phyloP scores from a whole-genome alignment of 176 grass and related monocot genomes.

The Ampelocalamus luodianensis region DNA sequence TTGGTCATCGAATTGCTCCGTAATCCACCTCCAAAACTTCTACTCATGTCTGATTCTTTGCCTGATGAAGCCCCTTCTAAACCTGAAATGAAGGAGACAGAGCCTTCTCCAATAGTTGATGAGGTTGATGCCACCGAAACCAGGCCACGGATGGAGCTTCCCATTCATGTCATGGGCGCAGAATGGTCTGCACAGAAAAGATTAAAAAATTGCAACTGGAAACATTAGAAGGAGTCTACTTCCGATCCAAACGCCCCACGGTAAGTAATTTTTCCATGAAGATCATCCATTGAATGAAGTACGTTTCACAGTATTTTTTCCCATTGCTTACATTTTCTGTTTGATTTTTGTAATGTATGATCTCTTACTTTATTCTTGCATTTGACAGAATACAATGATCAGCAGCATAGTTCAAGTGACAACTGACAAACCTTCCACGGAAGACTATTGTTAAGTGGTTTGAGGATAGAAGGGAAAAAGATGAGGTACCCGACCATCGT shows the following conservation, averaged over 20 bases:
- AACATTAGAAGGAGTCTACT: constrained; percentile 83
- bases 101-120: constrained; percentile 35
- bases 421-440: constrained; percentile 86
- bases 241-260: constrained; percentile 77
- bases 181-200: constrained; percentile 73
- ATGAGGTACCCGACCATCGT: constrained; percentile 64
- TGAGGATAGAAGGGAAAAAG: constrained; percentile 77
- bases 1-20: constrained; percentile 81
- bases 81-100: constrained; percentile 48
- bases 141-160: constrained; percentile 50
- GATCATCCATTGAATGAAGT: constrained; percentile 3
- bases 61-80: constrained; percentile 68
- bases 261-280: constrained; percentile 55
- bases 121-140: constrained; percentile 48
- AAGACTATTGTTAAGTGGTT: constrained; percentile 90
- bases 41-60: constrained; percentile 88
- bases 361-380: constrained; percentile 33
- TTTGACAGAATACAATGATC: constrained; percentile 79
- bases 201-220: constrained; percentile 80
- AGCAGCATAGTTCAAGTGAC: constrained; percentile 92
- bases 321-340: not conserved
- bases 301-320: not conserved
- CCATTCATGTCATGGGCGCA: constrained; percentile 59
- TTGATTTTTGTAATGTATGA: constrained; percentile 19
- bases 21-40: constrained; percentile 89